A percentile compares a stretch with the other conserved stretches of the same genome.
Conservation (phyloP, 805 yeast species). For the Metschnikowia arizonensis region DNA sequence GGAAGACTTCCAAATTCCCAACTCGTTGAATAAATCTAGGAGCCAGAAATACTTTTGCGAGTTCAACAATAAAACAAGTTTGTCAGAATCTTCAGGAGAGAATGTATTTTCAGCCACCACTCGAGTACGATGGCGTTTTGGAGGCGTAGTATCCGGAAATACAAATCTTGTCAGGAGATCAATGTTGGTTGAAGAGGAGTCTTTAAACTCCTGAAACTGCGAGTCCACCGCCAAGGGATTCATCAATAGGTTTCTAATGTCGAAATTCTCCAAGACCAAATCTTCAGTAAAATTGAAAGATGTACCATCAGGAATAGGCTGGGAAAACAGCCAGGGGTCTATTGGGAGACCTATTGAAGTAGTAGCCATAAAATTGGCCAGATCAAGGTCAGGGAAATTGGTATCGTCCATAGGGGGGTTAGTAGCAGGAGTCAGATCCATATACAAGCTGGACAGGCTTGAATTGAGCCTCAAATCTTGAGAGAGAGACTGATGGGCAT, state of each 20-base stretch:
- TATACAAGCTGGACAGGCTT: not conserved
- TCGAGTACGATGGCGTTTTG: not conserved
- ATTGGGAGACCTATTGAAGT: constrained; percentile 1
- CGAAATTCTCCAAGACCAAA: constrained; percentile 21
- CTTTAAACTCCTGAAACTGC: constrained; percentile 3
- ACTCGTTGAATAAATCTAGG: constrained; percentile 38
- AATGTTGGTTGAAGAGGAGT: not conserved
- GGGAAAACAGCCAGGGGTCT: constrained; percentile 3
- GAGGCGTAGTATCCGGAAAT: not conserved
- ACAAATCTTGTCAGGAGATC: not conserved
- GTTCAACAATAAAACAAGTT: constrained; percentile 26
- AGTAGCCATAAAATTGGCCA: not conserved
- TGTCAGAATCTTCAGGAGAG: constrained; percentile 13
- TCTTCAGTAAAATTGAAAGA: constrained; percentile 3
- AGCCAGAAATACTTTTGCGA: constrained; percentile 37
- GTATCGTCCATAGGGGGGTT: constrained; percentile 1
- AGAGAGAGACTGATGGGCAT: constrained; percentile 23
- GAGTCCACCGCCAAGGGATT: constrained; percentile 14
- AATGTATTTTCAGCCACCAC: not conserved
- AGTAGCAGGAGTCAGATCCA: not conserved
- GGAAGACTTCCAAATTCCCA: constrained; percentile 34
- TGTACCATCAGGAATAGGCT: not conserved
- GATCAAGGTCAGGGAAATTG: constrained; percentile 1
- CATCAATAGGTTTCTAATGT: constrained; percentile 24
- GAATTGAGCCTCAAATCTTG: constrained; percentile 8